Base-by-base conservation (phyloP, 2,329 filamentous ascomycete species). In the Alternaria brassicicola region DNA sequence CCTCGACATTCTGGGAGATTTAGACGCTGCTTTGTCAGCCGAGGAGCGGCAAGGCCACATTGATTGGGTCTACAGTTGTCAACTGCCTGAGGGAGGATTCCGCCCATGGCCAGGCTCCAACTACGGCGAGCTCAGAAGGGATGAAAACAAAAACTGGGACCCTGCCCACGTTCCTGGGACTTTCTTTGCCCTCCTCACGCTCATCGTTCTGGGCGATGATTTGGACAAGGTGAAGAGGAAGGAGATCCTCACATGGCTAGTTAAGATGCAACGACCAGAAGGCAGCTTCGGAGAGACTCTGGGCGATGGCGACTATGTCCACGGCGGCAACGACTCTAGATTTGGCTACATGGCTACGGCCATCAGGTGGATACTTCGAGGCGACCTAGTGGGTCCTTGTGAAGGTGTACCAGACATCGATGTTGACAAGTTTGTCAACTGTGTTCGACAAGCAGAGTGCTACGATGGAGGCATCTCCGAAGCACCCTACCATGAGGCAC, bases 211-310 rank as follows among this genome's bases (percentile, higher is more conserved):
- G n/a, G 82, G 84, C 4, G 86, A 89, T 71, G 84, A 87, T 69
- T 69, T 83, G 51, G 65, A 81, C 3, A 84, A 87, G 2, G 88
- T 99, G 7, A 84, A 89, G 61, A 84, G 91, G 55, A 80, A 70
- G 38, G 85, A 86, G 59, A 89, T 90, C 59, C 76, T 98, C 65
- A 71, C 78, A 38, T 97, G 94, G 93, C 78, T 99, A 63, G 83
- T 80, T 54, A 84, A 77, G 50, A 78, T 98, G 76, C 95, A 99
- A 80, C 85, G 93, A 25, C 77, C 81, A 0, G 91, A 98, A 74
- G 95, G 95, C 2, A 96, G 93, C 69, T 98, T 99, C 75, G 95
- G 93, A 0, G 93, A 99, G 78, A 85, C 91, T 1, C 73, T 94
- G 3, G 85, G 84, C 4, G 85, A 86, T 5, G 82, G 73, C 65